phyloP scores from a whole-genome alignment of 1,284 basidiomycete genomes.

The Tilletia indica region DNA sequence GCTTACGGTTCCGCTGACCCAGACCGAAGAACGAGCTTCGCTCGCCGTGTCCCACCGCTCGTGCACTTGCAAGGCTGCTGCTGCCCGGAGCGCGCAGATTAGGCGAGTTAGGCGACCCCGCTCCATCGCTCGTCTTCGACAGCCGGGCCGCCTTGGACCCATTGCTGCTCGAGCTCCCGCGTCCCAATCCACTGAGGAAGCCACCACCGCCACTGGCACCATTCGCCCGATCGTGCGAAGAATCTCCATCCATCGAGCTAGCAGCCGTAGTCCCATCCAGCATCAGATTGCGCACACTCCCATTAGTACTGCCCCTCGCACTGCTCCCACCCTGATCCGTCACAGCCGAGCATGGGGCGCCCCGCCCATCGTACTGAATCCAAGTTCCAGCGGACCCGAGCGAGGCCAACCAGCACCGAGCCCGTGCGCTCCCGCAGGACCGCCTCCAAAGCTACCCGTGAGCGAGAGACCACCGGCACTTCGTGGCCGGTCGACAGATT shows the following conservation, averaged over 20 bases:
- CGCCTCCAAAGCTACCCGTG: slow-evolving; percentile 5
- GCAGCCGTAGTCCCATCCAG: slow-evolving; percentile 9
- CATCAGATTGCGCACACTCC: slow-evolving; percentile 1
- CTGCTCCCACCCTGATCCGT: background rate
- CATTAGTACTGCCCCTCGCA: background rate
- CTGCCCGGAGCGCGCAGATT: background rate
- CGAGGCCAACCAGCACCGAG: background rate
- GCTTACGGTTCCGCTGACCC: slow-evolving; percentile 39
- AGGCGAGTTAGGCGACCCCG: background rate
- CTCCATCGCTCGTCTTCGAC: background rate
- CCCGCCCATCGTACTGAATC: background rate
- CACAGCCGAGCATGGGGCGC: background rate
- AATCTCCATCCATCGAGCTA: background rate
- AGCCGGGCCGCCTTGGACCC: background rate
- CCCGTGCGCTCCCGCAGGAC: background rate
- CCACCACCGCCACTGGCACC: background rate
- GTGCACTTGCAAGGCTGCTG: slow-evolving; percentile 19
- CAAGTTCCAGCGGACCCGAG: background rate
- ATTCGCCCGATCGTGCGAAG: background rate
- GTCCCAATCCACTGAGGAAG: background rate
- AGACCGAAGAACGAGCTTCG: slow-evolving; percentile 46
- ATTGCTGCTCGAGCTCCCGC: background rate
- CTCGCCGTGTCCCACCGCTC: slow-evolving; percentile 30
- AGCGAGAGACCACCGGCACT: background rate
- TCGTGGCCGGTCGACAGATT: background rate